phyloP scores from a whole-genome alignment of 169 alveolate species.

The Besnoitia besnoiti region DNA sequence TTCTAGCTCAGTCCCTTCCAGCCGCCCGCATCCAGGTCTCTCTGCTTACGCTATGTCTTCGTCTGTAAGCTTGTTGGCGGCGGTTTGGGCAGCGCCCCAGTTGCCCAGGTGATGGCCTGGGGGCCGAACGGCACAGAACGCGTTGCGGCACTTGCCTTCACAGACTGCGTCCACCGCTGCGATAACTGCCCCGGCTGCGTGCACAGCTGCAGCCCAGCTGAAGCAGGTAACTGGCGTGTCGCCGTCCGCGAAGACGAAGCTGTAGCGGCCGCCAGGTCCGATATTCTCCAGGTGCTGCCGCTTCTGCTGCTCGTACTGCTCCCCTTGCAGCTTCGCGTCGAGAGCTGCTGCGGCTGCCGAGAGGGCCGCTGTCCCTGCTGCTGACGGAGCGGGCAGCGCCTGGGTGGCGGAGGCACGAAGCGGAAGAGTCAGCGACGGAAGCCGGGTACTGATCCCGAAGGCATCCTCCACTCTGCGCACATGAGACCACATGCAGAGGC shows the following conservation, averaged over 20 bases:
- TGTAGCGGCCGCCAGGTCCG: slow-evolving; percentile 54
- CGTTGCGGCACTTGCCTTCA: slow-evolving; percentile 75
- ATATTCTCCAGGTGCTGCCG: slow-evolving; percentile 70
- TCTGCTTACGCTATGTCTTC: slow-evolving; percentile 55
- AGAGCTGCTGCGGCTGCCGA: slow-evolving; percentile 69
- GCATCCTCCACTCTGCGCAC: not conserved
- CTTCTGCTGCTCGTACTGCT: slow-evolving; percentile 73
- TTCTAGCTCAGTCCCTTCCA: no score
- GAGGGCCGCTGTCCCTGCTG: not conserved
- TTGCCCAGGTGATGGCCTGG: slow-evolving; percentile 99
- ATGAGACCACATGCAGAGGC: no score
- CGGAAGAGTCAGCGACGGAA: not conserved
- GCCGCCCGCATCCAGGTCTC: not conserved
- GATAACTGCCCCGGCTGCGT: slow-evolving; percentile 93
- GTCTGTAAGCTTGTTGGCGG: slow-evolving; percentile 41
- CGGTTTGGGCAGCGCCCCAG: slow-evolving; percentile 90
- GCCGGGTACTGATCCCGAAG: not conserved
- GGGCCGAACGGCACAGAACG: slow-evolving; percentile 95
- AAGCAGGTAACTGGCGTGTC: slow-evolving; percentile 90
- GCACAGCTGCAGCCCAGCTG: slow-evolving; percentile 91
- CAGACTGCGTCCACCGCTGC: slow-evolving; percentile 93
- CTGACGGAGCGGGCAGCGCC: not conserved
- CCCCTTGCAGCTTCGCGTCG: slow-evolving; percentile 69
- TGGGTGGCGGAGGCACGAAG: not conserved
- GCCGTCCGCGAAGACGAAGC: slow-evolving; percentile 79